These are phyloP conservation scores for Coniochaeta pulveracea DNA, from an alignment of 2,329 filamentous ascomycete species.

Conservation along the genomic window DNA sequence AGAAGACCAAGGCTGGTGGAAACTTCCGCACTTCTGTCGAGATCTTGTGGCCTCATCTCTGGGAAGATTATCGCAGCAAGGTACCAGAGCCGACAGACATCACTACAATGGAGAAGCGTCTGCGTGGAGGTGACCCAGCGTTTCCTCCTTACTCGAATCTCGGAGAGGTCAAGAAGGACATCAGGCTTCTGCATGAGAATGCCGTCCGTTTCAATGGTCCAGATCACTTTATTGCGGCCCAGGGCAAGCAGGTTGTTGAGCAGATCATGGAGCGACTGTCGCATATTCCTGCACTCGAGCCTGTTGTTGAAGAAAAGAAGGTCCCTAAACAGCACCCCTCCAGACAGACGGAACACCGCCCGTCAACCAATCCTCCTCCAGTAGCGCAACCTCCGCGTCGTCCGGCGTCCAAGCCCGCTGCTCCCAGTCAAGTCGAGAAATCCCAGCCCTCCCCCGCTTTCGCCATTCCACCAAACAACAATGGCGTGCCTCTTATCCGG, in stretches of 20 bases:
- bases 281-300: constrained; percentile 37
- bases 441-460: constrained; percentile 36
- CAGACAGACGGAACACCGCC: constrained; percentile 32
- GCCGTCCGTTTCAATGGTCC: constrained; percentile 72
- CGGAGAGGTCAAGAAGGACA: constrained; percentile 63
- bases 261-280: constrained; percentile 34
- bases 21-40: constrained; percentile 73
- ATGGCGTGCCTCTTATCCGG: constrained; percentile 71
- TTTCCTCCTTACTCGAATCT: constrained; percentile 49
- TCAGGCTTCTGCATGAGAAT: constrained; percentile 71
- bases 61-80: constrained; percentile 57
- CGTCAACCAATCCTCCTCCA: constrained; percentile 21
- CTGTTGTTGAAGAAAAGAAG: constrained; percentile 48
- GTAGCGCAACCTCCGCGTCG: constrained; percentile 17
- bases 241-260: constrained; percentile 44
- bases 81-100: constrained; percentile 78
- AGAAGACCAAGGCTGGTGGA: constrained; percentile 72
- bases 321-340: constrained; percentile 31
- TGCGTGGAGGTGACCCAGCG: constrained; percentile 45
- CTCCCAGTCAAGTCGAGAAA: constrained; percentile 19
- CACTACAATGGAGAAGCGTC: constrained; percentile 65
- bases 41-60: constrained; percentile 64
- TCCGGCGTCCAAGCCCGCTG: constrained; percentile 14
- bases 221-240: constrained; percentile 58
- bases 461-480: constrained; percentile 53